Evolutionary conservation across 148 eudicot genomes (phyloP).

Genomic region (Suaeda aralocaspica): DNA sequence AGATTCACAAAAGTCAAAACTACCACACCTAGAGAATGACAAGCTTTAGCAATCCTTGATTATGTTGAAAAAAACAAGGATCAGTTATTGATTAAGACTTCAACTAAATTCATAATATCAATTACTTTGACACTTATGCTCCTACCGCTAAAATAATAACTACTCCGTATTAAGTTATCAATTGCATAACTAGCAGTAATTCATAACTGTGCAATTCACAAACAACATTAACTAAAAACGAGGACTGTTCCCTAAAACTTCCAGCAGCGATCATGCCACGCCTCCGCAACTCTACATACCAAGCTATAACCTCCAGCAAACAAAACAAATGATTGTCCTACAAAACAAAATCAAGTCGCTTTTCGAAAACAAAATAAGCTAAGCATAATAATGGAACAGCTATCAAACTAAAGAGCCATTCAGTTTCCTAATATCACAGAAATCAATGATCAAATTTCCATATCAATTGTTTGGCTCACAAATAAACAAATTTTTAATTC

Average conservation of each 20-base stretch:
- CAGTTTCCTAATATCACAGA: background rate
- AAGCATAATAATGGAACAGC: background rate
- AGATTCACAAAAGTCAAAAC: no score
- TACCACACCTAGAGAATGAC: background rate
- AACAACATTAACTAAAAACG: background rate
- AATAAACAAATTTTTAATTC: background rate
- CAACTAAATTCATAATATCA: no score
- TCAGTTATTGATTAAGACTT: no score
- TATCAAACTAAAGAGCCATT: background rate
- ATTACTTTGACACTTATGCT: no score
- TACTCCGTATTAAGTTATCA: no score
- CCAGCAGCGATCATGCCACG: background rate
- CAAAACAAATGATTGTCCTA: background rate
- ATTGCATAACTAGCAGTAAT: no score
- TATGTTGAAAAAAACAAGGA: background rate
- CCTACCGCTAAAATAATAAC: no score
- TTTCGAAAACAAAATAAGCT: background rate
- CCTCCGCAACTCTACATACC: background rate
- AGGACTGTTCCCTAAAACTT: background rate
- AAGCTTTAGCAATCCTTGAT: background rate
- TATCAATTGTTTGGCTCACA: background rate
- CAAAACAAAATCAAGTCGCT: background rate
- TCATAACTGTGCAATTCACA: no score
- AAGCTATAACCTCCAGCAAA: background rate
- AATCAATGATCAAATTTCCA: background rate